Base-by-base conservation (phyloP, 2,329 filamentous ascomycete species). In the Colletotrichum lupini region DNA sequence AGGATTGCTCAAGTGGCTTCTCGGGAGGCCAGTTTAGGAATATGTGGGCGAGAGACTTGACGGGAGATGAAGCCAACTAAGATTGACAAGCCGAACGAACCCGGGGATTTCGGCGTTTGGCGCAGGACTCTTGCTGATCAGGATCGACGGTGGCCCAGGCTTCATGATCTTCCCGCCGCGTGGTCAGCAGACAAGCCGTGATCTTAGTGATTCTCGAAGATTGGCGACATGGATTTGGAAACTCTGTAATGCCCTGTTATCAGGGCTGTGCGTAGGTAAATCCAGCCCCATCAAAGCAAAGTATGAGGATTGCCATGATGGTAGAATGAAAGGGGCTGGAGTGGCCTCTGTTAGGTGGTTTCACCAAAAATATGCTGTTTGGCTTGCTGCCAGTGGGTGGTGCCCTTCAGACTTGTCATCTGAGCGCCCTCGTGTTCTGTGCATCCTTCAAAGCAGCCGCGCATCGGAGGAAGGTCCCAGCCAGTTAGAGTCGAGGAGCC, bases 321-420 rank as follows among this genome's bases (percentile, higher is more conserved):
- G 9, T 56, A 2, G 61, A 71, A 71, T 66, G 60, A 71, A 56
- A 71, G 71, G 61, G 60, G 71, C 6, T 30, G 32, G 35, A 14
- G 37, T 49, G 66, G 55, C 42, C 61, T 70, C 55, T 30, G 46
- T 42, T 61, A 57, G 60, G 35, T 52, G 61, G 71, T 71, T 73
- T 66, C 71, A 71, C 71, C 49, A 71, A 70, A 61, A 70, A 61
- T 30, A 66, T 60, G 60, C 56, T 61, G 46, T 26, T 30, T 37
- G 26, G 66, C 46, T 59, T 42, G 26, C 26, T 65, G 67, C 60
- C 56, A 61, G 24, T 64, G 8, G 19, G 42, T 49, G 42, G 42
- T 30, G 57, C 24, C 32, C 58, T 42, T 55, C 60, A 66, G 28
- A 46, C 55, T 70, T 52, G 71, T 71, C 67, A 66, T 73, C 67